Evolutionary conservation across 2,329 filamentous ascomycete species (phyloP), one percentile per base, ranked within the genome.

Genomic region (Geoglossum cookeanum): DNA sequence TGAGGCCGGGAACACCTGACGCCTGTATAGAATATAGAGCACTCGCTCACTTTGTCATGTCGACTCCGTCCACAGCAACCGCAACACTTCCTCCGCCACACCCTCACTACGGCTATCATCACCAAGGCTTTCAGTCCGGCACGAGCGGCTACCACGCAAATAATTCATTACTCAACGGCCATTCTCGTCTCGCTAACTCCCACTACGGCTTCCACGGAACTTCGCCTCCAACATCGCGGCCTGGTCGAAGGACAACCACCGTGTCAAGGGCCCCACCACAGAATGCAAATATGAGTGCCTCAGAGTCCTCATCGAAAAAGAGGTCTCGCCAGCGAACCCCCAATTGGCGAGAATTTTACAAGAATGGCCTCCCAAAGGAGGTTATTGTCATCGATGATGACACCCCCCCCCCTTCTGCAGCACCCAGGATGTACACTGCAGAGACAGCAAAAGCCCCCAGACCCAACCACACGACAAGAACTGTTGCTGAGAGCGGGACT

Each of bases 311-410:
- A 13, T 58, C 56, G 3, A 53, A 33, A 15, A 30, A 44, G 17
- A 29, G 37, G 27, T 35, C 47, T 8, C 79, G 76, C 60, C 68
- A 66, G 67, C 78, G 77, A 67, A 76, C 81, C 62, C 84, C 85
- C 55, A 83, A 92, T 69, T 92, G 87, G 87, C 75, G 78, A 58
- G 80, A 78, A 61, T 92, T 90, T 66, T 91, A 90, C 69, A 84
- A 84, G 67, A 90, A 91, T 68, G 87, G 87, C 3, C 72, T 89
- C 30, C 87, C 87, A 29, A 84, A 87, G 67, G 87, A 92, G 72
- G 81, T 92, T 66, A 91, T 92, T 65, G 81, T 91, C 64, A 92
- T 92, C 64, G 81, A 85, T 62, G 76, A 75, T 62, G 84, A 90
- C 68, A 81, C 80, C 3, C 84, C 84, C 55, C 69, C 71, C 9